Conservation (phyloP, 257 asterid species). For the Fraxinus quadrangulata region DNA sequence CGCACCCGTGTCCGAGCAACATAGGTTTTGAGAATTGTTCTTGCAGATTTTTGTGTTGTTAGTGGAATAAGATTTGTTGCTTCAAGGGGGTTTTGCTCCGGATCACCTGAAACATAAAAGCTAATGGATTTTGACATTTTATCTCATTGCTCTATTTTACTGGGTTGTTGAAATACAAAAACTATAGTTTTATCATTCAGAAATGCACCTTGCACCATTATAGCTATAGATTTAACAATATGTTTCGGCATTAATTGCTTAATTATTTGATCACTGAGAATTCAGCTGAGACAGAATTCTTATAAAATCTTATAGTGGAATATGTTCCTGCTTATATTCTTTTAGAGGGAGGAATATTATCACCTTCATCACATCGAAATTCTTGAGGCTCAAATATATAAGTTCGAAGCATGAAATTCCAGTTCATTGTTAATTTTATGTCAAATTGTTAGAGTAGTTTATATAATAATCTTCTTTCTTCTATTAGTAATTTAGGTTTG, state of each 20-base stretch:
- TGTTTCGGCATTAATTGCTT: neutral
- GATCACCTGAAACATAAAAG: neutral
- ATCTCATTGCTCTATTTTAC: no score
- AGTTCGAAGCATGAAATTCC: neutral
- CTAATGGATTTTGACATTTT: neutral
- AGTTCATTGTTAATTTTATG: constrained; percentile 2
- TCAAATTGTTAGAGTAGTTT: neutral
- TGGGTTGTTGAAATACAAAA: constrained; percentile 9
- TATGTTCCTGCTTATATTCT: neutral
- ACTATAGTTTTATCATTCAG: constrained; percentile 7
- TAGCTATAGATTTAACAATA: neutral
- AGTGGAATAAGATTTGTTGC: neutral
- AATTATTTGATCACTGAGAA: neutral
- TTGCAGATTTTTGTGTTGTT: constrained; percentile 8
- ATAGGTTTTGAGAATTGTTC: neutral
- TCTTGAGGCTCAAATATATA: constrained; percentile 5
- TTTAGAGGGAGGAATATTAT: constrained; percentile 10
- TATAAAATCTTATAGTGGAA: neutral
- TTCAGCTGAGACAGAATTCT: neutral
- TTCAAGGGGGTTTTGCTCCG: neutral
- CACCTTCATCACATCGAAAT: constrained; percentile 16
- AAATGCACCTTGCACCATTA: neutral
- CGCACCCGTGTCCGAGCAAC: no score
- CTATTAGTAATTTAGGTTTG: constrained; percentile 4
- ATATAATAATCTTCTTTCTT: neutral